Percentiles rank a stretch among this genome's conserved stretches.
These are phyloP conservation scores for Trichocladium uniseriatum DNA, from an alignment of 495 filamentous ascomycete species.

Conservation along the genomic window DNA sequence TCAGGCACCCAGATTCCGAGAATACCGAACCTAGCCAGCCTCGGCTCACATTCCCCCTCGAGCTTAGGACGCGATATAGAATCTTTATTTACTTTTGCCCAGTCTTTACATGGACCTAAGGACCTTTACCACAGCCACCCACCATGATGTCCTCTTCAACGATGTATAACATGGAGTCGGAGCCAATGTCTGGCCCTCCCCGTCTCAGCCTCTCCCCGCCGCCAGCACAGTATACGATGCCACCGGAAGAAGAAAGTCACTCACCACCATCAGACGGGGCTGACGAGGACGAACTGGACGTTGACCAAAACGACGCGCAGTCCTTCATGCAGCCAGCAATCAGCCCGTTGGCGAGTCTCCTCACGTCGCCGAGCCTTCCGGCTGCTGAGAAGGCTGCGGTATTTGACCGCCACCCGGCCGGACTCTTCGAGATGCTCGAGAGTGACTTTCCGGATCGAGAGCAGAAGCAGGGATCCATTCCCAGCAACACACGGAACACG, in stretches of 20 bases:
- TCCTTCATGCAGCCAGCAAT: conserved; percentile 71
- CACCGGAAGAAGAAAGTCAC: conserved; percentile 4
- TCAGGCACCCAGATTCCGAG: background rate
- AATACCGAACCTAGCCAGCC: background rate
- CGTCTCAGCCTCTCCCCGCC: background rate
- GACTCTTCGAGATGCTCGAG: conserved; percentile 40
- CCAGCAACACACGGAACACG: background rate
- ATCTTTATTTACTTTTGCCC: background rate
- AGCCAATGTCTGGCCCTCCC: too few relatives aligned
- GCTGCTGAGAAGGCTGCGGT: conserved; percentile 65
- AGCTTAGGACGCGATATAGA: background rate
- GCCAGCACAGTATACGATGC: background rate
- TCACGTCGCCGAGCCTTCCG: conserved; percentile 62
- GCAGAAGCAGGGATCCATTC: background rate
- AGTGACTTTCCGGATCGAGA: background rate
- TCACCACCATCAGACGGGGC: conserved; percentile 17
- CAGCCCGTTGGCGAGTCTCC: conserved; percentile 57
- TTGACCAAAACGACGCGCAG: conserved; percentile 47
- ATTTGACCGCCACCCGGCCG: conserved; percentile 49
- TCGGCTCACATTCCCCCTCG: background rate
- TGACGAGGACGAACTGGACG: conserved; percentile 27
- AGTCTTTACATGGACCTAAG: background rate
- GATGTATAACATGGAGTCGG: background rate
- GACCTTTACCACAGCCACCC: background rate
- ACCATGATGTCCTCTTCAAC: background rate